Conservation (phyloP, 2,329 filamentous ascomycete genomes). For the Diaporthe humulicola region DNA sequence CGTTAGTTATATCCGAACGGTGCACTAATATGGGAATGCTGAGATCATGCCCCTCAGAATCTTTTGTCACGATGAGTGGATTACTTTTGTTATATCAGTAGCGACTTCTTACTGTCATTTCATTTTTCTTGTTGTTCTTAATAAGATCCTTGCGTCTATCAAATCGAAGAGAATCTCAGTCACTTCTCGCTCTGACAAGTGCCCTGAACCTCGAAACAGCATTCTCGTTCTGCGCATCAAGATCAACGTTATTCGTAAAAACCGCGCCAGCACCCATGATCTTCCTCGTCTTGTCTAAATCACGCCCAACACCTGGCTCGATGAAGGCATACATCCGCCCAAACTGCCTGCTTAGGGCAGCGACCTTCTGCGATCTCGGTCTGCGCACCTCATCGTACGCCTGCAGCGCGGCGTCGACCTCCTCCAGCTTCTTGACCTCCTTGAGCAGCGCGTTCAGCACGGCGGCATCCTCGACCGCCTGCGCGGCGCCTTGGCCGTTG, state of each 20-base stretch:
- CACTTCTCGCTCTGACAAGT: not conserved
- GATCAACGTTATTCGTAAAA: conserved; percentile 50
- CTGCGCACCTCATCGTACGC: conserved; percentile 48
- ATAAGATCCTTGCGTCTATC: not conserved
- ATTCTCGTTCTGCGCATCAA: conserved; percentile 45
- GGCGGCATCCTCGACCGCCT: conserved; percentile 54
- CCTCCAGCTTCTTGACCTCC: conserved; percentile 32
- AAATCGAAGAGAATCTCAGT: not conserved
- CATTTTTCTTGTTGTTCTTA: not conserved
- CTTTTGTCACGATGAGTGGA: not conserved
- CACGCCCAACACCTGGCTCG: conserved; percentile 37
- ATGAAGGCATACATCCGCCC: conserved; percentile 45
- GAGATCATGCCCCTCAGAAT: not conserved
- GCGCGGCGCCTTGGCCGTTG: conserved; percentile 52
- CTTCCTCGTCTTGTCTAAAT: conserved; percentile 45
- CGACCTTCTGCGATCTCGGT: conserved; percentile 48
- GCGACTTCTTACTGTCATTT: not conserved
- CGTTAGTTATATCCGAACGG: not conserved
- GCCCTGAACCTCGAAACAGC: not conserved
- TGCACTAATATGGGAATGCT: not conserved
- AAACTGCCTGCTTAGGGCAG: conserved; percentile 48
- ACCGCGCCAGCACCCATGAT: conserved; percentile 47
- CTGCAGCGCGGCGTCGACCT: conserved; percentile 44
- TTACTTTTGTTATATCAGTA: not conserved
- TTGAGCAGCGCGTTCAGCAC: conserved; percentile 47